These are phyloP conservation scores for Neckera pumila DNA, from an alignment of 225 moss, liverwort and hornwort species.

Conservation along the genomic window DNA sequence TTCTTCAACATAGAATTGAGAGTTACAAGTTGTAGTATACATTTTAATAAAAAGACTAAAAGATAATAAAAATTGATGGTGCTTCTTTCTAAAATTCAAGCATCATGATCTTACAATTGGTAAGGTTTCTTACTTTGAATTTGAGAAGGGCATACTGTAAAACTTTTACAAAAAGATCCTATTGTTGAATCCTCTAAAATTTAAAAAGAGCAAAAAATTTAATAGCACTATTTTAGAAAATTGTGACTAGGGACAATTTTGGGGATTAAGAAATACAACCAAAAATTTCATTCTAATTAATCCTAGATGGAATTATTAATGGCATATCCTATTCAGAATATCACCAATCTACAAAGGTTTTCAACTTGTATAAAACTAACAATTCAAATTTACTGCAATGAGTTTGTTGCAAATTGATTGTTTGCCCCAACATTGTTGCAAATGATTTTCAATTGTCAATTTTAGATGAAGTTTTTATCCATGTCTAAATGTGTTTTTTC, in stretches of 20 bases:
- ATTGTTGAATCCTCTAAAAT: not conserved
- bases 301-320: not conserved
- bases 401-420: not conserved
- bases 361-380: not conserved
- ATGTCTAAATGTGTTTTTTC: not conserved
- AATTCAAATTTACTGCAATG: too few relatives aligned
- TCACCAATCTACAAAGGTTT: not conserved
- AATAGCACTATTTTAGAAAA: not conserved
- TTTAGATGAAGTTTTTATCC: not conserved
- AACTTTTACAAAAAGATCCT: not conserved
- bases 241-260: accelerated
- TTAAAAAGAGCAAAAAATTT: not conserved
- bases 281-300: not conserved
- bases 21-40: not conserved
- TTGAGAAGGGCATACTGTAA: not conserved
- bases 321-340: accelerated
- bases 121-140: not conserved
- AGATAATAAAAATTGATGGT: not conserved
- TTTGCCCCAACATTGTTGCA: not conserved
- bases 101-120: not conserved
- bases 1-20: not conserved
- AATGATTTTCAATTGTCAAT: not conserved
- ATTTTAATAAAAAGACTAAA: not conserved
- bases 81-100: not conserved
- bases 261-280: accelerated